Evolutionary conservation across 2,329 filamentous ascomycete species (phyloP).

Genomic region (Chaetomium sp.): DNA sequence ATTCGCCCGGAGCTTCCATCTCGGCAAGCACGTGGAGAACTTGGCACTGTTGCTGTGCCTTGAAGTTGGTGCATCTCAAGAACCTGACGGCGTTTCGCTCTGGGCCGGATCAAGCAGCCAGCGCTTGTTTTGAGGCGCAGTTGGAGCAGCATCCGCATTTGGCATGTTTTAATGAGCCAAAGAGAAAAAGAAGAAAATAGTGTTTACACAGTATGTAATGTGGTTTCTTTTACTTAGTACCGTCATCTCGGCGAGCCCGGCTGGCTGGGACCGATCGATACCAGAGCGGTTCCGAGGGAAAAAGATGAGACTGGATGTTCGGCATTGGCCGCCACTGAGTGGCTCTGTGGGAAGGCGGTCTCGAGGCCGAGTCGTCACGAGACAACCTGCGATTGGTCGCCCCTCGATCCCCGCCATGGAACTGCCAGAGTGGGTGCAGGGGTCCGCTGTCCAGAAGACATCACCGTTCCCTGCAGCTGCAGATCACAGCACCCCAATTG

Average conservation of each 20-base stretch:
- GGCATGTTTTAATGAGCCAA: background rate
- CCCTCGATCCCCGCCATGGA: background rate
- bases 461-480: conserved; percentile 12
- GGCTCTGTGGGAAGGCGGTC: background rate
- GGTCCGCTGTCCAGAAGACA: conserved; percentile 14
- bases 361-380: background rate
- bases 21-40: background rate
- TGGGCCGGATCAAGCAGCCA: background rate
- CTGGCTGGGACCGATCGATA: background rate
- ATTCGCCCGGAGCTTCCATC: background rate
- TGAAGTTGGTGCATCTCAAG: background rate
- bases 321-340: background rate
- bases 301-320: background rate
- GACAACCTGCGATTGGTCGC: background rate
- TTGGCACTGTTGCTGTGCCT: conserved; percentile 15
- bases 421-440: background rate
- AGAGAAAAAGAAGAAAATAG: background rate
- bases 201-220: background rate
- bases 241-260: background rate
- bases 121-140: conserved; percentile 10
- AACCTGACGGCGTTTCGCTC: conserved; percentile 6
- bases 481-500: conserved; percentile 16
- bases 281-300: background rate
- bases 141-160: background rate
- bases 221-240: no score